These are phyloP conservation scores for Jasminum sambac DNA, from an alignment of 257 asterid species.

Conservation along the genomic window DNA sequence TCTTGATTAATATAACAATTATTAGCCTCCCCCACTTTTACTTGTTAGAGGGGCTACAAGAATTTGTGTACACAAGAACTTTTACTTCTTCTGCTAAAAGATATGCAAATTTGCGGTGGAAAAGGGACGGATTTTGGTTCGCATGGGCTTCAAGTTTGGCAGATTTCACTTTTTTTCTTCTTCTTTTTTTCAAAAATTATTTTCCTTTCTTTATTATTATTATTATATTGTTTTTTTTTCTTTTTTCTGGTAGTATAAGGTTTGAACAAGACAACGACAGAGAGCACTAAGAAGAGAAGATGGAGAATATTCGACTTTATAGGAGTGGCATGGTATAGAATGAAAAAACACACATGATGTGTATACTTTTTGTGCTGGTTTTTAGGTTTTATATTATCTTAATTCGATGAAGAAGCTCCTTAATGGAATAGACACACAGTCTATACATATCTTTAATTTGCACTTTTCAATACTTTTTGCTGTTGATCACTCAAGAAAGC, in stretches of 20 bases:
- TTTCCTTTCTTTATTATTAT: no score
- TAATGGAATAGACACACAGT: background rate
- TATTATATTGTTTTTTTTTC: no score
- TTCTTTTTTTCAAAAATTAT: no score
- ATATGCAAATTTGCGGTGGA: background rate
- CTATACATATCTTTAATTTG: no score
- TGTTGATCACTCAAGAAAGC: no score
- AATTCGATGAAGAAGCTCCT: background rate
- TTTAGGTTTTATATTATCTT: background rate
- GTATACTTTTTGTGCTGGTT: background rate
- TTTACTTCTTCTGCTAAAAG: background rate
- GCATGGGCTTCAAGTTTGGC: background rate
- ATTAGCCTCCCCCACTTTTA: conserved; percentile 1
- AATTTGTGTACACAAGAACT: background rate
- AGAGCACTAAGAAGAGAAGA: background rate
- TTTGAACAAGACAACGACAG: background rate
- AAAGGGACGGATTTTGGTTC: background rate
- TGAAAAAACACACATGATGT: background rate
- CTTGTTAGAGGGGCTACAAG: background rate
- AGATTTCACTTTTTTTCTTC: background rate
- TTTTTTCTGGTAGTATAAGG: background rate
- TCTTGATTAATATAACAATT: background rate
- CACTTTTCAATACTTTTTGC: no score
- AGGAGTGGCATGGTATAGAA: background rate
- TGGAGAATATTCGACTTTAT: conserved; percentile 1